Conservation (phyloP, 306 rosid species). For the Cajanus cajan region DNA sequence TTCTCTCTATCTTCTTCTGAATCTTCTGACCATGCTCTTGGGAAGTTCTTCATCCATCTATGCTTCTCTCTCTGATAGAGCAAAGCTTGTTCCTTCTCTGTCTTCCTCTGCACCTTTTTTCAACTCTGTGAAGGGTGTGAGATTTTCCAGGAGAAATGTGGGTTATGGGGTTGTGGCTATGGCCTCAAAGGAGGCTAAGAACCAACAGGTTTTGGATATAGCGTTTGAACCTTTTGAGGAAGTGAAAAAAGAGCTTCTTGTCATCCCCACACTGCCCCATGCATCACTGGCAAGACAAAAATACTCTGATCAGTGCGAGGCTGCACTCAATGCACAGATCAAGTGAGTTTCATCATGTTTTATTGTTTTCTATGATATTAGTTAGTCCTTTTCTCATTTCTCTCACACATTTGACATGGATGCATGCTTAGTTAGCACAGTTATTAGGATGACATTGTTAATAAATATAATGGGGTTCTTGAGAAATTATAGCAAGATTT, state of each 20-base stretch:
- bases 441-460: not conserved
- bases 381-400: not conserved
- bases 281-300: constrained; percentile 44
- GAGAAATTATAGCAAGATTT: too few relatives aligned
- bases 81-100: not conserved
- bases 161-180: constrained; percentile 11
- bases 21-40: not conserved
- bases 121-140: not conserved
- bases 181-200: constrained; percentile 1
- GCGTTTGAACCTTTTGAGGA: constrained; percentile 41
- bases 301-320: constrained; percentile 21
- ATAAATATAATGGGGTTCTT: not conserved
- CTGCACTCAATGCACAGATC: constrained; percentile 48
- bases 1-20: not conserved
- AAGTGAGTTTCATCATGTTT: constrained; percentile 32
- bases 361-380: not conserved
- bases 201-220: not conserved
- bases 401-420: not conserved
- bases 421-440: not conserved
- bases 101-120: not conserved
- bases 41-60: constrained; percentile 23
- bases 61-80: not conserved
- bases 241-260: constrained; percentile 44
- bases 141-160: constrained; percentile 27
- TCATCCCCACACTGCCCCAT: constrained; percentile 28